A percentile compares a stretch with the other conserved stretches of the same genome.
These are phyloP conservation scores for Cercospora berteroae DNA, from an alignment of 2,329 filamentous ascomycete genomes.

Conservation along the genomic window DNA sequence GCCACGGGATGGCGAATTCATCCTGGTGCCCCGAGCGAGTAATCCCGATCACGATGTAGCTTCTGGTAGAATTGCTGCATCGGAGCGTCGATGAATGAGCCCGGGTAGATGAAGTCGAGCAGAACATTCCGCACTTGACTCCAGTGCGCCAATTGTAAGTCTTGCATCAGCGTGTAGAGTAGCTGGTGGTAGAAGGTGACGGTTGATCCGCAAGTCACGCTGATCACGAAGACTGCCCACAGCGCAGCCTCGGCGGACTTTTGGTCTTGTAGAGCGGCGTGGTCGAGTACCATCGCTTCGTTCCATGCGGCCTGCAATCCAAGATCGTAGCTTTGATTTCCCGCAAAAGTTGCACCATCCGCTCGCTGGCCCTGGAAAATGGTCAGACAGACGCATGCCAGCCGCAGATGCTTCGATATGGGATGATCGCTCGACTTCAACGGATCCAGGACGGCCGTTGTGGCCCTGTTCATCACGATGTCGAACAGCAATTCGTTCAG, in stretches of 20 bases:
- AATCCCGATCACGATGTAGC: slow-evolving; percentile 17
- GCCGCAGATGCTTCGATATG: slow-evolving; percentile 34
- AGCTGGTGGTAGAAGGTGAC: slow-evolving; percentile 29
- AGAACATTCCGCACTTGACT: slow-evolving; percentile 35
- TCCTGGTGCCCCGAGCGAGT: neutral
- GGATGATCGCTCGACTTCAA: slow-evolving; percentile 28
- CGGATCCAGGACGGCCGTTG: slow-evolving; percentile 16
- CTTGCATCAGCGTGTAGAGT: slow-evolving; percentile 27
- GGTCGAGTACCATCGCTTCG: slow-evolving; percentile 33
- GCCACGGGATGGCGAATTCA: neutral
- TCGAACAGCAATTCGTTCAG: slow-evolving; percentile 36
- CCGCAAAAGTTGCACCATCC: slow-evolving; percentile 31
- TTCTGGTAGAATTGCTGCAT: slow-evolving; percentile 35
- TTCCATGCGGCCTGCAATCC: slow-evolving; percentile 36
- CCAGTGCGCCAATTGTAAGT: slow-evolving; percentile 35
- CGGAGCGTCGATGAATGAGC: slow-evolving; percentile 35
- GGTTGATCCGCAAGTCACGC: slow-evolving; percentile 35
- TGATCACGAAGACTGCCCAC: slow-evolving; percentile 38
- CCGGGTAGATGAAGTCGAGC: slow-evolving; percentile 38
- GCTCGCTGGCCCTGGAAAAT: slow-evolving; percentile 36
- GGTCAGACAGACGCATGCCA: slow-evolving; percentile 36
- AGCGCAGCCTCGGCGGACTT: slow-evolving; percentile 36
- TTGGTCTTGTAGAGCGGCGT: slow-evolving; percentile 30
- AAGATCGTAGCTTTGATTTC: slow-evolving; percentile 32
- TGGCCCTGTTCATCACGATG: slow-evolving; percentile 32